These are phyloP conservation scores for Fusarium hostae DNA, from an alignment of 2,329 filamentous ascomycete species.

Conservation along the genomic window DNA sequence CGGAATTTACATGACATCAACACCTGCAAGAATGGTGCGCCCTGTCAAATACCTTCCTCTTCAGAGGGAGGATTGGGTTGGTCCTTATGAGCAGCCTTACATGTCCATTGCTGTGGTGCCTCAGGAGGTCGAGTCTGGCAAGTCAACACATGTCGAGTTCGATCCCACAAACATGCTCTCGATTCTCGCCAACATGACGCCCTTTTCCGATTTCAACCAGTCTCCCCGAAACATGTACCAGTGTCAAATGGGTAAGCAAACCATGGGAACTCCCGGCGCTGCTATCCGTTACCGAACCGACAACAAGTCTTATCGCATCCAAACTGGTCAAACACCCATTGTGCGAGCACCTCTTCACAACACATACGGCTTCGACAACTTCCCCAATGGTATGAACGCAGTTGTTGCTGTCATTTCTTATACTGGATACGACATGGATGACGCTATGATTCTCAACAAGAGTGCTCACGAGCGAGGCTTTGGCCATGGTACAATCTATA, in stretches of 20 bases:
- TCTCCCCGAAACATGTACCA: slow-evolving; percentile 99
- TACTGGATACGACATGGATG: slow-evolving; percentile 99
- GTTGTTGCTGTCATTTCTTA: slow-evolving; percentile 98
- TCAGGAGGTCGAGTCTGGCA: slow-evolving; percentile 84
- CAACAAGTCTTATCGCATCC: slow-evolving; percentile 95
- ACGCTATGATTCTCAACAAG: slow-evolving; percentile 99
- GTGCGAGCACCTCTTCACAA: slow-evolving; percentile 94
- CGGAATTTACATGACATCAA: slow-evolving; percentile 92
- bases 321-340: slow-evolving; percentile 95
- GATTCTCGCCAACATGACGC: slow-evolving; percentile 98
- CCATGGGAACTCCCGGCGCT: slow-evolving; percentile 95
- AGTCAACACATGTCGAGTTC: slow-evolving; percentile 93
- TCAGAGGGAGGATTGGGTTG: slow-evolving; percentile 87
- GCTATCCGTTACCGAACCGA: slow-evolving; percentile 88
- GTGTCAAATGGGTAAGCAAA: slow-evolving; percentile 99
- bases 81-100: slow-evolving; percentile 95
- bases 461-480: slow-evolving; percentile 96
- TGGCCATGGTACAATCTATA: slow-evolving; percentile 95
- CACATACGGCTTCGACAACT: slow-evolving; percentile 96
- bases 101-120: slow-evolving; percentile 97
- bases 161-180: slow-evolving; percentile 97
- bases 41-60: slow-evolving; percentile 93
- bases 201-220: slow-evolving; percentile 98
- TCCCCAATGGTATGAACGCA: slow-evolving; percentile 94
- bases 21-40: slow-evolving; percentile 85